Evolutionary conservation across 805 yeast species (phyloP).

Genomic region (Kodamaea kaohsiungensis): DNA sequence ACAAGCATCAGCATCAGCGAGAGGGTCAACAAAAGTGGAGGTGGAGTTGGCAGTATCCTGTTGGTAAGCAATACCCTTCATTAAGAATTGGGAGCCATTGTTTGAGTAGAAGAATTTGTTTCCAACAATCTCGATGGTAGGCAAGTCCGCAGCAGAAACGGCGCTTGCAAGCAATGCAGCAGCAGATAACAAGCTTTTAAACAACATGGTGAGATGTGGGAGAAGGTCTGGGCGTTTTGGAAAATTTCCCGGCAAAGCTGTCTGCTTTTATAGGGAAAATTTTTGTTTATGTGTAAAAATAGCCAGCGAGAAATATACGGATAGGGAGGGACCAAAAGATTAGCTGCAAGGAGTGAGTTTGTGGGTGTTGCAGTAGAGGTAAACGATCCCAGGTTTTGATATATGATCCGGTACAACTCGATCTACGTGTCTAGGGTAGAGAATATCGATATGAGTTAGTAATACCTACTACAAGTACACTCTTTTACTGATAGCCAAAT

Average conservation of each 20-base stretch:
- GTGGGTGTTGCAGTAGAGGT: no score
- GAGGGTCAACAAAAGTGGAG: conserved; percentile 62
- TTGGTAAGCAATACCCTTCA: conserved; percentile 81
- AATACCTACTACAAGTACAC: no score
- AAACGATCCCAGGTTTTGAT: no score
- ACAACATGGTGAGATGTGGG: conserved; percentile 6
- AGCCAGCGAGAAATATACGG: neutral
- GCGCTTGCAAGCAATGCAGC: conserved; percentile 13
- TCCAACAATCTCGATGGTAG: conserved; percentile 71
- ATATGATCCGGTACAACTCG: no score
- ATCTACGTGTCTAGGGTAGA: no score
- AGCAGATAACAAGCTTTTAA: conserved; percentile 12
- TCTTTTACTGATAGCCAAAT: neutral
- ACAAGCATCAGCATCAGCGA: conserved; percentile 63
- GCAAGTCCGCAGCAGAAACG: conserved; percentile 28
- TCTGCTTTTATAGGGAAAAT: conserved; percentile 5
- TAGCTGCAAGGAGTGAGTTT: no score
- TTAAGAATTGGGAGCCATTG: conserved; percentile 77
- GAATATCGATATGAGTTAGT: no score
- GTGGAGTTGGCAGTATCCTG: conserved; percentile 58
- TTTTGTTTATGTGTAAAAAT: neutral
- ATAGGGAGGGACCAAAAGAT: neutral
- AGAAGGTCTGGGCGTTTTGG: neutral
- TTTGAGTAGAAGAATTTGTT: conserved; percentile 76
- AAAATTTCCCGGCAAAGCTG: neutral